Conservation (phyloP, 2,329 filamentous ascomycete genomes). For the Calycina marina region DNA sequence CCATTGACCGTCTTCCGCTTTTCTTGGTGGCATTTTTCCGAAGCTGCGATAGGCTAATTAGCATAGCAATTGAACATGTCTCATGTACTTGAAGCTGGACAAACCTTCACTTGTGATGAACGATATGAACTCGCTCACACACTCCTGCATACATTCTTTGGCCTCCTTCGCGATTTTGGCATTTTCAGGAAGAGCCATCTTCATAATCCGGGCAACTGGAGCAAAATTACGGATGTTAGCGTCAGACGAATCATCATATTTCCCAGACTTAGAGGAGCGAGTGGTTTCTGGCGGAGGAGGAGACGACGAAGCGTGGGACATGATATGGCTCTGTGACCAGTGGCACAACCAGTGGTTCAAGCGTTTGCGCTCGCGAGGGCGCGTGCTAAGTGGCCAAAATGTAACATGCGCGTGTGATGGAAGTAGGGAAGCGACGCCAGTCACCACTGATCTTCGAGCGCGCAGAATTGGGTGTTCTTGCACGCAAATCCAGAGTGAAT, state of each 20-base stretch:
- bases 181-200: conserved; percentile 90
- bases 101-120: conserved; percentile 98
- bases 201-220: conserved; percentile 98
- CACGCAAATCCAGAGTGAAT: conserved; percentile 36
- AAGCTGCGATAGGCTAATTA: conserved; percentile 44
- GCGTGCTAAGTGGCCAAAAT: conserved; percentile 21
- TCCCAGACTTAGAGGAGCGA: conserved; percentile 28
- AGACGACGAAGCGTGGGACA: conserved; percentile 44
- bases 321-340: conserved; percentile 27
- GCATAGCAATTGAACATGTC: conserved; percentile 5
- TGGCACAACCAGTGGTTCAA: conserved; percentile 18
- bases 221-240: conserved; percentile 91
- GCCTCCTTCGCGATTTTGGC: conserved; percentile 98
- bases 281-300: conserved; percentile 28
- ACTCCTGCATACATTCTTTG: conserved; percentile 99
- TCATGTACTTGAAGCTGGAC: conserved; percentile 22
- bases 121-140: conserved; percentile 98
- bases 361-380: conserved; percentile 16
- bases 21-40: conserved; percentile 98
- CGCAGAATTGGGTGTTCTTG: conserved; percentile 13
- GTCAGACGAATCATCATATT: conserved; percentile 34
- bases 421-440: conserved; percentile 37
- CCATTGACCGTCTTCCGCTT: conserved; percentile 99
- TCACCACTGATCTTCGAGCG: conserved; percentile 22
- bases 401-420: conserved; percentile 25